Base-by-base conservation (phyloP, 805 yeast genomes). In the Candida incommunis region DNA sequence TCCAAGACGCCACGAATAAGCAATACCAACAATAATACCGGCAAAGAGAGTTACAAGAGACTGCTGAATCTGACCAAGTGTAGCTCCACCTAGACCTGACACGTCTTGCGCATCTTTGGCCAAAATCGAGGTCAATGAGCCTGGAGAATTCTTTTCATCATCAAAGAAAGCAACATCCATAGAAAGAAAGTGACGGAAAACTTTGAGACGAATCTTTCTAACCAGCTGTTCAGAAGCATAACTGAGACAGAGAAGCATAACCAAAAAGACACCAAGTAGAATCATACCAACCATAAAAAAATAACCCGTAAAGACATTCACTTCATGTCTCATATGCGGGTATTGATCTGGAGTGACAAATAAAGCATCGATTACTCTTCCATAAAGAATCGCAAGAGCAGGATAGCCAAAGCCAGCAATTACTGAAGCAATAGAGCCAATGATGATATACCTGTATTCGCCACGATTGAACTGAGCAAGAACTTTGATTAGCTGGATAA, bases 21-120 rank as follows among this genome's bases (percentile, higher is more conserved):
- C 62, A 46, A 66, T 59, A 16, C 67, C 66, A 13, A 67, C 53
- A 29, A 62, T 61, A 21, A 64, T 53, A 43, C 71, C 70, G 23
- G 57, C 67, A 44, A 65, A 47, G 11, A 67, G 51, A 5, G 67
- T 65, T 11, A 65, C 61, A 23, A 61, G 13, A 0, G 65, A 62
- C 42, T 58, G 55, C 48, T 63, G 48, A 42, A 65, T 58, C 47
- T 65, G 69, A 4, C 67, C 69, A 41, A 65, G 51, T 1, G 69
- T 65, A 3, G 68, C 64, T 20, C 69, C 69, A 13, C 66, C 66
- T 3, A 65, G 51, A 23, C 68, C 68, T 40, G 65, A 63, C 13
- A 63, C 61, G 20, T 63, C 59, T 45, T 62, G 63, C 5, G 67
- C 69, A 43, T 65, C 69, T 43, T 61, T 64, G 41, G 68, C 65